phyloP scores from a whole-genome alignment of 768 basidiomycete genomes.

The Kwoniella dendrophila region DNA sequence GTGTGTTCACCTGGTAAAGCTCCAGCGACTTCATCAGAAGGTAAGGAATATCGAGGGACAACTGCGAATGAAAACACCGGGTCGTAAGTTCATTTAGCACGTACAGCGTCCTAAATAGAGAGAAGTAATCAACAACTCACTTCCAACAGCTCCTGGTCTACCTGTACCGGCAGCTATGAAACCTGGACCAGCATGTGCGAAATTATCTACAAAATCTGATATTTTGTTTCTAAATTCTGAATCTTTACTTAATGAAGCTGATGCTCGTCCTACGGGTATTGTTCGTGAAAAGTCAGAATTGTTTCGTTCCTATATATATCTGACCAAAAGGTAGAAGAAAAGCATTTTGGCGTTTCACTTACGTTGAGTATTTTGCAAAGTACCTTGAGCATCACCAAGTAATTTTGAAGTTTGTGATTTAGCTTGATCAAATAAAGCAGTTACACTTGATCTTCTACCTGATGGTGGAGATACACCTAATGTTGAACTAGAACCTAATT shows the following conservation, averaged over 20 bases:
- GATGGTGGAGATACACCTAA: slow-evolving; percentile 9
- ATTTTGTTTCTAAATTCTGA: slow-evolving; percentile 2
- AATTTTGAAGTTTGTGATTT: slow-evolving; percentile 31
- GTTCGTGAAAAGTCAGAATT: too few relatives aligned
- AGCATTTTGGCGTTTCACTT: not conserved
- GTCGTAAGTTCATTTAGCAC: not conserved
- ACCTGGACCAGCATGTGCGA: slow-evolving; percentile 1
- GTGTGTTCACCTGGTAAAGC: slow-evolving; percentile 41
- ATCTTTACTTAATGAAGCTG: slow-evolving; percentile 11
- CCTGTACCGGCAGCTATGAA: slow-evolving; percentile 16
- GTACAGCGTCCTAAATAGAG: not conserved
- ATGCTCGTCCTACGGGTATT: slow-evolving; percentile 24
- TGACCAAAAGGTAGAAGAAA: not conserved
- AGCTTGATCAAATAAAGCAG: slow-evolving; percentile 29
- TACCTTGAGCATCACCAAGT: slow-evolving; percentile 26
- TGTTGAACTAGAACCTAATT: not conserved
- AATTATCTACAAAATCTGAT: slow-evolving; percentile 3
- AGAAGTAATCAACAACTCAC: not conserved
- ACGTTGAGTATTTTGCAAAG: slow-evolving; percentile 28
- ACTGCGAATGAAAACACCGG: slow-evolving; percentile 1
- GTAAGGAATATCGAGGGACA: slow-evolving; percentile 33
- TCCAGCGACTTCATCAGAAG: slow-evolving; percentile 41
- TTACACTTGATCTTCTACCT: slow-evolving; percentile 15
- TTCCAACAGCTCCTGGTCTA: slow-evolving; percentile 2
- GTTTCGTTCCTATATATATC: too few relatives aligned